Base-by-base conservation (phyloP, 129 eudicot genomes). In the Escallonia rubra region DNA sequence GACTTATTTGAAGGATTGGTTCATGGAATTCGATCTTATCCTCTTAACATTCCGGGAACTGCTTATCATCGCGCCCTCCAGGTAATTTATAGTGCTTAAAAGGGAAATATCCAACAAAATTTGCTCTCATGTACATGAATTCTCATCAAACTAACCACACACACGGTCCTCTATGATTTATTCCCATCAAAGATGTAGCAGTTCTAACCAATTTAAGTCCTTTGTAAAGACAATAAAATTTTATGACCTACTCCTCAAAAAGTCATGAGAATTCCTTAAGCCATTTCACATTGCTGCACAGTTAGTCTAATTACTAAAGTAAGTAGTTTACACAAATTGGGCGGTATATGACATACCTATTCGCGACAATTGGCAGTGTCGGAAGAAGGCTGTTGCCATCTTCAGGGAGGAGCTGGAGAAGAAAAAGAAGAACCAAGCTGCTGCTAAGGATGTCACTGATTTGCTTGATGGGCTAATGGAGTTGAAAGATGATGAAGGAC, bases 11-110 rank as follows among this genome's bases (percentile, higher is more conserved):
- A 3, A 4, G 80, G 76, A 12, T 2, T 83, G 5, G 5, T 73
- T 15, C 52, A 47, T 7, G 89, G 89, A 52, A 12, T 80, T 7
- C 73, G 85, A 70, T 75, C 89, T 48, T 70, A 74, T 64, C 80
- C 85, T 3, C 4, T 74, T 54, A 80, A 83, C 15, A 9, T 83
- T 46, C 89, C 89, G 0, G 89, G 89, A 76, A 80, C 76, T 13
- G 66, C 83, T 44, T 73, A 46, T 59, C 61, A 67, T 61, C 76
- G 59, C 61, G 85, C 89, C 43, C 45, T 72, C 59, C 69, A 79
- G 82, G 85, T 82, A 63, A 23, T 43, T 47, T 13, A 4, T 16
- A 14, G 15, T 43, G 4, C 3, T 8, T 10, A 4, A 50, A 38
- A 42, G 60, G 11, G 16, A 1, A 38, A 23, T 23, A 23, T 23